Evolutionary conservation across 208 protist species (phyloP), one percentile per base, ranked within the genome.

Genomic region (Zelonia costaricensis): DNA sequence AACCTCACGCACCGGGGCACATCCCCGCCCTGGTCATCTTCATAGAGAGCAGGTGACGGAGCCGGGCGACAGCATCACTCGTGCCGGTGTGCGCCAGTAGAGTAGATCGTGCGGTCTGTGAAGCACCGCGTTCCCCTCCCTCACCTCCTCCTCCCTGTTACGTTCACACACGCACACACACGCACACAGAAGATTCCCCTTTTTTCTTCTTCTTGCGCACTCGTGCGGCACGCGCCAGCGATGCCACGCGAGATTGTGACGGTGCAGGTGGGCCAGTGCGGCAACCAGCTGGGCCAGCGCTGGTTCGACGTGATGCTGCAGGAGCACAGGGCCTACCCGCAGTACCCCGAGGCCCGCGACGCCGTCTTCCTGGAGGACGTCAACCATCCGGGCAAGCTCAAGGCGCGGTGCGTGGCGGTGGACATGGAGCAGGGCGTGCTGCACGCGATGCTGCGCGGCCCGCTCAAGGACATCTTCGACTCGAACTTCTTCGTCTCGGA

Each of bases 381-480:
- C 1, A 28, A 49, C 9, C 33, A 43, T 22, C 20, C 35, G 16
- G 42, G 53, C 10, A 27, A 18, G 13, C 70, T 97, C 0, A 96
- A 91, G 54, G 96, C 96, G 13, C 85, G 96, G 31, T 97, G 97
- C 38, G 89, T 99, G 13, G 81, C 97, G 0, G 82, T 99, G 25
- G 98, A 99, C 73, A 98, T 98, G 91, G 96, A 99, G 78, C 83
- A 98, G 54, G 95, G 95, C 57, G 97, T 98, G 7, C 68, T 98
- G 47, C 72, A 80, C 27, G 55, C 86, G 13, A 86, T 98, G 74
- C 30, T 97, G 46, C 68, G 77, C 25, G 79, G 91, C 0, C 88
- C 91, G 4, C 72, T 98, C 20, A 74, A 73, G 12, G 69, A 85
- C 35, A 61, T 98, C 22, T 98, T 98, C 58, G 94, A 98, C 63